Evolutionary conservation across 2,329 filamentous ascomycete species (phyloP), one percentile per base, ranked within the genome.

Genomic region (Fusarium sp.): DNA sequence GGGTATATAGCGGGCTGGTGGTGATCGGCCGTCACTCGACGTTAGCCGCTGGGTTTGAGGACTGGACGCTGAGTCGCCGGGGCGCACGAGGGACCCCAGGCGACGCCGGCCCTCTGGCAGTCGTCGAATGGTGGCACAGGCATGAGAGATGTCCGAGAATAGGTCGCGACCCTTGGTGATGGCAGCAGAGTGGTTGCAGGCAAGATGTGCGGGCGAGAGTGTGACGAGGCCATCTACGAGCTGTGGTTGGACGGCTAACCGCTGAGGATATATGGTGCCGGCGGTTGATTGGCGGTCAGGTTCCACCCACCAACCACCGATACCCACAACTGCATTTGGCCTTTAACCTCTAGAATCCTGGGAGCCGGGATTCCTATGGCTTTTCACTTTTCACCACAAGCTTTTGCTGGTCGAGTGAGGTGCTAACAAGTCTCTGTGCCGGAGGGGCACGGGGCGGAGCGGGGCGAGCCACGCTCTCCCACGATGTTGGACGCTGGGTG

Each of bases 1-100:
- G 81, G 82, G 86, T 88, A 88, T 87, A 87, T 88, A 87, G 85
- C 85, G 85, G 69, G 83, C 81, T 86, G 83, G 79, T 86, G 84
- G 86, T 79, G 81, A 79, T 79, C 77, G 77, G 75, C 75, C 78
- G 76, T 83, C 82, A 80, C 76, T 82, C 79, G 77, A 79, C 76
- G 77, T 80, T 80, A 81, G 80, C 79, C 79, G 79, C 81, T 79
- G 78, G 59, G 56, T 62, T 73, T 61, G 78, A 82, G 78, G 79
- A 78, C 76, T 79, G 76, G 77, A 77, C 73, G 79, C 79, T 82
- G 74, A 84, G 82, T 84, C 81, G 82, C 80, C 80, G 75, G 62
- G 52, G 11, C 66, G 71, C 66, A 46, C 31, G 27, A 44, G 62
- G 65, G 51, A 39, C 63, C 67, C 70, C 73, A 78, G 78, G 77